Evolutionary conservation across 2,329 filamentous ascomycete species (phyloP).

Genomic region (Cucurbitaria berberidis): DNA sequence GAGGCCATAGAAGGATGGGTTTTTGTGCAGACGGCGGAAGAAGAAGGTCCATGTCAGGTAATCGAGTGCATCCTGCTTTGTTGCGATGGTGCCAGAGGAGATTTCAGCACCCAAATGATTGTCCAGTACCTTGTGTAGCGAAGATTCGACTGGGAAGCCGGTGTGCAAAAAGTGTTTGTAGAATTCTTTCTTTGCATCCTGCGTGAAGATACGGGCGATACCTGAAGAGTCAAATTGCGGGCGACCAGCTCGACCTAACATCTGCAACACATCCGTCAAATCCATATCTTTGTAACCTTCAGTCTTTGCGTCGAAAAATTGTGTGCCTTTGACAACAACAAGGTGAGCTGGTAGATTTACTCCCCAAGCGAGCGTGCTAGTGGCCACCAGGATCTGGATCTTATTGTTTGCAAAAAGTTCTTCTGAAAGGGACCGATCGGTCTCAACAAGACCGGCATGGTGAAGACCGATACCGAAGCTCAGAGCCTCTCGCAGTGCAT

Average conservation of each 20-base stretch:
- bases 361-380: conserved; percentile 96
- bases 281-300: conserved; percentile 99
- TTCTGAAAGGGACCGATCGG: conserved; percentile 87
- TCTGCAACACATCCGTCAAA: conserved; percentile 94
- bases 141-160: conserved; percentile 96
- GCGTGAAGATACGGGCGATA: conserved; percentile 95
- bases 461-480: conserved; percentile 97
- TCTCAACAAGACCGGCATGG: conserved; percentile 95
- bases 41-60: conserved; percentile 99
- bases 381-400: conserved; percentile 95
- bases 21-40: conserved; percentile 96
- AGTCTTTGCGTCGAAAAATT: conserved; percentile 97
- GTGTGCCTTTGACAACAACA: conserved; percentile 96
- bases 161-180: conserved; percentile 99
- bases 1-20: conserved; percentile 95
- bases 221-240: conserved; percentile 97
- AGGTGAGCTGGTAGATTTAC: conserved; percentile 96
- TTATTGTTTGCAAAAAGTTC: conserved; percentile 97
- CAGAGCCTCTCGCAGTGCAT: conserved; percentile 88
- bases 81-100: conserved; percentile 87
- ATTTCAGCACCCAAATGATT: conserved; percentile 97
- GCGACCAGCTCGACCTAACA: conserved; percentile 93
- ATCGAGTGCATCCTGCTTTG: conserved; percentile 95
- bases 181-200: conserved; percentile 97
- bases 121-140: conserved; percentile 92